phyloP scores from a whole-genome alignment of 371 early-diverging fungal genomes.

The Mucor plumbeus region DNA sequence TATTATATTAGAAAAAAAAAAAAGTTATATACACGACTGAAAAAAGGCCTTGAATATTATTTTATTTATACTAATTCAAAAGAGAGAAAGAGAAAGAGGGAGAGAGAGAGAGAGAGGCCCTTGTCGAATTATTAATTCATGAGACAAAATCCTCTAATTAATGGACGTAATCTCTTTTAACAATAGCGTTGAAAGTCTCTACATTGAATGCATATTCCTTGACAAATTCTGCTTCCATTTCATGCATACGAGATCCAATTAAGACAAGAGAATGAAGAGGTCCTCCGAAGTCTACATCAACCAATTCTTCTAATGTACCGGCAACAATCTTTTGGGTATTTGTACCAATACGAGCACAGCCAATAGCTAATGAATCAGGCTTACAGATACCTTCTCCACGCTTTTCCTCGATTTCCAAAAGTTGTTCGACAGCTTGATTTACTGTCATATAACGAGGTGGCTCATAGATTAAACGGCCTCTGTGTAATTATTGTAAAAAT shows the following conservation, averaged over 20 bases:
- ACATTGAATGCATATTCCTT: conserved; percentile 75
- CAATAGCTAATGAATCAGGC: conserved; percentile 87
- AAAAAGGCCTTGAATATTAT: too few species aligned
- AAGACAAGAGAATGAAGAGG: conserved; percentile 98
- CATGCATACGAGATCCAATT: conserved; percentile 90
- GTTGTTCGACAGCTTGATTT: conserved; percentile 92
- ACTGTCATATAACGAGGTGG: conserved; percentile 99
- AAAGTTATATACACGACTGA: neutral
- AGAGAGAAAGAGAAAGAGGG: neutral
- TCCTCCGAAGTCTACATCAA: conserved; percentile 88
- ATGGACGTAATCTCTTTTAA: conserved; percentile 63
- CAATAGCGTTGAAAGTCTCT: conserved; percentile 72
- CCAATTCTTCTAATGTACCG: conserved; percentile 88
- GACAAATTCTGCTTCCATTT: conserved; percentile 92
- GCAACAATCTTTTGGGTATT: conserved; percentile 82
- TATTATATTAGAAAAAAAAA: neutral
- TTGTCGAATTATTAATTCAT: neutral
- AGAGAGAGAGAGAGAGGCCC: too few species aligned
- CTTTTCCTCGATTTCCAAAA: conserved; percentile 89
- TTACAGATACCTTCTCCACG: conserved; percentile 76
- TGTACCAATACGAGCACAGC: conserved; percentile 93
- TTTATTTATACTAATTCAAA: neutral
- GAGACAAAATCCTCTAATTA: conserved; percentile 10
- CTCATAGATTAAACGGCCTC: conserved; percentile 92
- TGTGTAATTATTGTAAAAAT: conserved; percentile 12